These are phyloP conservation scores for Colletotrichum orbiculare DNA, from an alignment of 2,329 filamentous ascomycete genomes.

Conservation along the genomic window DNA sequence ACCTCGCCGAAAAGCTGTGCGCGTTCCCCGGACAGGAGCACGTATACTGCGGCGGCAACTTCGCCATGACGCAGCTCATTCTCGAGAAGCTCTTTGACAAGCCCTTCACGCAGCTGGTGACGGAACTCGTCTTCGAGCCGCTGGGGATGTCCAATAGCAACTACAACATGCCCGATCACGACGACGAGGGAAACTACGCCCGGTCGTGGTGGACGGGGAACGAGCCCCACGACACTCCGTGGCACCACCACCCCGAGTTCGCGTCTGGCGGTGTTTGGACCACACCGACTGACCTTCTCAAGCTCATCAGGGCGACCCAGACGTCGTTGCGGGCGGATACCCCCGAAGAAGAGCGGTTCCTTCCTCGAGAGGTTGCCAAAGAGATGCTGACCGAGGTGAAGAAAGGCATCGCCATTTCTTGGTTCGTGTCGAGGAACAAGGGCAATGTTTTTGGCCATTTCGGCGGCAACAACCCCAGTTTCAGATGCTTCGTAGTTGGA, in stretches of 20 bases:
- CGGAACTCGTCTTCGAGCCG: constrained; percentile 11
- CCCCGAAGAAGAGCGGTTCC: constrained; percentile 16
- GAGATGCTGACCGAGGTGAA: constrained; percentile 38
- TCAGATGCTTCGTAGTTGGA: constrained; percentile 34
- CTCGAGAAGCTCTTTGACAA: constrained; percentile 13
- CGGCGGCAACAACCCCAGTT: constrained; percentile 38
- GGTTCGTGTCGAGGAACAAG: constrained; percentile 32
- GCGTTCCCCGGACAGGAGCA: constrained; percentile 13
- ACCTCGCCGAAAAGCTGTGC: constrained; percentile 3
- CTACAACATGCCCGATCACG: constrained; percentile 20
- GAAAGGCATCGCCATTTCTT: constrained; percentile 33
- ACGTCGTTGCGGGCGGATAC: constrained; percentile 25
- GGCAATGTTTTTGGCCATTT: constrained; percentile 35
- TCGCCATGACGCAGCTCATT: constrained; percentile 25
- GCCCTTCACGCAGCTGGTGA: constrained; percentile 7
- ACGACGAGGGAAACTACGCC: constrained; percentile 28
- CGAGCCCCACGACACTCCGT: constrained; percentile 7
- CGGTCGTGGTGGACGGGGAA: constrained; percentile 22
- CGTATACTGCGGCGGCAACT: constrained; percentile 20
- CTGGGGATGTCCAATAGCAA: constrained; percentile 14
- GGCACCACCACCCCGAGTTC: constrained; percentile 24
- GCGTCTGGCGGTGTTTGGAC: constrained; percentile 37
- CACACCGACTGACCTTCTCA: constrained; percentile 40
- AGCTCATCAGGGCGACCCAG: constrained; percentile 37
- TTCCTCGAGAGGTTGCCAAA: constrained; percentile 30